phyloP scores from a whole-genome alignment of 768 basidiomycete genomes.

The Rhizopogon rudus region DNA sequence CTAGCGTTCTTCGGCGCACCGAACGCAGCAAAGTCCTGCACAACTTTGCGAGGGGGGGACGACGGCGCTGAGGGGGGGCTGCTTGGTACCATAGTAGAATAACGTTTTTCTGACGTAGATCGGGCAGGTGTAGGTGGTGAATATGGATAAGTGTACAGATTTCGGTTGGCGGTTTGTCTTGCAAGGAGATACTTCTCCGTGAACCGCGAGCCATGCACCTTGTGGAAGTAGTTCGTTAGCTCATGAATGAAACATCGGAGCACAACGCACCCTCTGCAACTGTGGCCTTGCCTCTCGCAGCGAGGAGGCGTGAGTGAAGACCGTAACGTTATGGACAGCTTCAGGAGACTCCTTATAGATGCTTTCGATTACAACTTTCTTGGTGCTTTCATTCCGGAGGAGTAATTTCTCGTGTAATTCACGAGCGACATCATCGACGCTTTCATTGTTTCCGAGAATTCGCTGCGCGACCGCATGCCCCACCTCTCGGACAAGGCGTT shows the following conservation, averaged over 20 bases:
- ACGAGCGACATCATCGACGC: constrained; percentile 92
- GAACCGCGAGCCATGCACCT: constrained; percentile 95
- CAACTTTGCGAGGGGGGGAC: constrained; percentile 85
- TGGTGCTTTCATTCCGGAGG: constrained; percentile 92
- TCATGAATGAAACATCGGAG: constrained; percentile 1
- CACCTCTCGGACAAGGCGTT: constrained; percentile 90
- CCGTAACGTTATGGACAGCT: constrained; percentile 82
- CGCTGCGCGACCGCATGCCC: constrained; percentile 90
- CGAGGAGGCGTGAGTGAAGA: constrained; percentile 71
- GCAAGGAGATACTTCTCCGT: constrained; percentile 93
- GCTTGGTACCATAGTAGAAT: constrained; percentile 23
- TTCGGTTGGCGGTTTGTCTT: constrained; percentile 52
- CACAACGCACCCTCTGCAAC: constrained; percentile 64
- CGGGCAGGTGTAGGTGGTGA: constrained; percentile 42
- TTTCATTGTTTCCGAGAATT: constrained; percentile 89
- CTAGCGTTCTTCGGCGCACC: constrained; percentile 69
- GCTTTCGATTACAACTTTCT: constrained; percentile 93
- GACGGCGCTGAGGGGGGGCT: constrained; percentile 21
- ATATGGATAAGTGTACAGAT: constrained; percentile 49
- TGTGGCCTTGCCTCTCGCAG: constrained; percentile 70
- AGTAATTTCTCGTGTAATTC: constrained; percentile 90
- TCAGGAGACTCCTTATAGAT: constrained; percentile 93
- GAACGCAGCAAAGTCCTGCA: constrained; percentile 85
- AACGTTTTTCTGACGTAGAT: constrained; percentile 35
- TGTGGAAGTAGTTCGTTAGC: constrained; percentile 3